Conservation (phyloP, 257 asterid genomes). For the Marsdenia floribunda region DNA sequence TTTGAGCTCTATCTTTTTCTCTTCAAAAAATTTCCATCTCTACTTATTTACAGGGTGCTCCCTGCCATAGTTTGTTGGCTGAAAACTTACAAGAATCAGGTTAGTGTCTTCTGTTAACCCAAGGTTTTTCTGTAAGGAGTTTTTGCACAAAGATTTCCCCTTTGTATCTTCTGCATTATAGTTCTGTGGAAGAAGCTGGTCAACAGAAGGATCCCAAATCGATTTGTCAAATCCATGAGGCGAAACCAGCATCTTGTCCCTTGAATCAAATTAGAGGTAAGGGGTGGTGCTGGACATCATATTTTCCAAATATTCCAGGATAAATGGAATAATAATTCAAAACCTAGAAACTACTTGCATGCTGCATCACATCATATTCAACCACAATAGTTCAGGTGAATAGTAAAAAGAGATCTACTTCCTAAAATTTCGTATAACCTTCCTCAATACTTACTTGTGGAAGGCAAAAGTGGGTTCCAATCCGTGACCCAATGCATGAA, state of each 20-base stretch:
- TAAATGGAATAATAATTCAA: neutral
- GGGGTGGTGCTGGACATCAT: slow-evolving; percentile 14
- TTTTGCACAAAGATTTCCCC: slow-evolving; percentile 66
- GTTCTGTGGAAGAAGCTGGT: slow-evolving; percentile 51
- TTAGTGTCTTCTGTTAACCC: slow-evolving; percentile 44
- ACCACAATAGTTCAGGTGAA: neutral
- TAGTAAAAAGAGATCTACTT: slow-evolving; percentile 6
- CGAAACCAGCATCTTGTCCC: slow-evolving; percentile 64
- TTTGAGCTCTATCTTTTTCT: neutral
- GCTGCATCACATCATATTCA: neutral
- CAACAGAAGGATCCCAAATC: slow-evolving; percentile 73
- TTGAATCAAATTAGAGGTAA: slow-evolving; percentile 26
- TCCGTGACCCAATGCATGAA: slow-evolving; percentile 47
- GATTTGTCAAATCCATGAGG: slow-evolving; percentile 62
- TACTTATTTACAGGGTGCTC: neutral
- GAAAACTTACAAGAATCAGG: slow-evolving; percentile 49
- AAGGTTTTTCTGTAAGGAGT: slow-evolving; percentile 47
- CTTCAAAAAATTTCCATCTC: neutral
- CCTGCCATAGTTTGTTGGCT: neutral
- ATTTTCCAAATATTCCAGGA: neutral
- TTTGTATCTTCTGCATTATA: slow-evolving; percentile 52
- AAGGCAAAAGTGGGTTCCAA: slow-evolving; percentile 54
- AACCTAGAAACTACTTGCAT: neutral
- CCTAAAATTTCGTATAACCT: neutral
- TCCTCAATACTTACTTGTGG: slow-evolving; percentile 49